These are phyloP conservation scores for Lippia alba DNA, from an alignment of 305 asterid species.

Conservation along the genomic window DNA sequence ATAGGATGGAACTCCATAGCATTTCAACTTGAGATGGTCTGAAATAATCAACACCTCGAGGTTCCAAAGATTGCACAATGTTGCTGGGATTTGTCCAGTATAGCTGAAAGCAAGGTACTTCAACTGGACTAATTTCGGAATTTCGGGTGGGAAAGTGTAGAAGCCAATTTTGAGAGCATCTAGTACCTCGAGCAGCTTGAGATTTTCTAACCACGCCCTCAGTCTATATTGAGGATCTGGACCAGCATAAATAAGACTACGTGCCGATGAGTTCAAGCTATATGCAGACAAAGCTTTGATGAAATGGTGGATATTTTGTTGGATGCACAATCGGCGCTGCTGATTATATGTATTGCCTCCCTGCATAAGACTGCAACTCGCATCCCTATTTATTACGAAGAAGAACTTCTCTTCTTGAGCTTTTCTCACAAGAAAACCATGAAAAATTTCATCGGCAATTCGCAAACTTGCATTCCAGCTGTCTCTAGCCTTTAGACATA, in stretches of 20 bases:
- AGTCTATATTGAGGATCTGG: neutral
- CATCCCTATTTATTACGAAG: neutral
- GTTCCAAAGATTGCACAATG: neutral
- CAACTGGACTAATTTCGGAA: slow-evolving; percentile 22
- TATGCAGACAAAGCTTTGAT: neutral
- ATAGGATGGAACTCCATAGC: neutral
- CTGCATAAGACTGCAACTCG: neutral
- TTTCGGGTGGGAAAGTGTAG: slow-evolving; percentile 19
- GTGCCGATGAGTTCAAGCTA: neutral
- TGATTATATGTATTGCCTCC: neutral
- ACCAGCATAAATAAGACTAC: slow-evolving; percentile 5
- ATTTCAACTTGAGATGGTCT: neutral
- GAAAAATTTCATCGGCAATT: slow-evolving; percentile 13
- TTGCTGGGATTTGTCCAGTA: neutral
- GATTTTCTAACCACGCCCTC: neutral
- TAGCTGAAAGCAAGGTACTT: slow-evolving; percentile 36
- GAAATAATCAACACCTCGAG: neutral
- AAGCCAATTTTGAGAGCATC: slow-evolving; percentile 27
- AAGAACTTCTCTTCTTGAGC: slow-evolving; percentile 32
- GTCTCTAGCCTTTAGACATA: neutral
- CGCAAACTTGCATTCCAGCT: neutral
- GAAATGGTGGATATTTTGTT: neutral
- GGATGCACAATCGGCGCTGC: slow-evolving; percentile 23
- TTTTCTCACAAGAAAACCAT: slow-evolving; percentile 9
- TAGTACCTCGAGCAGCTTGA: slow-evolving; percentile 33